These are phyloP conservation scores for Candida railenensis DNA, from an alignment of 805 yeast species.

Conservation along the genomic window DNA sequence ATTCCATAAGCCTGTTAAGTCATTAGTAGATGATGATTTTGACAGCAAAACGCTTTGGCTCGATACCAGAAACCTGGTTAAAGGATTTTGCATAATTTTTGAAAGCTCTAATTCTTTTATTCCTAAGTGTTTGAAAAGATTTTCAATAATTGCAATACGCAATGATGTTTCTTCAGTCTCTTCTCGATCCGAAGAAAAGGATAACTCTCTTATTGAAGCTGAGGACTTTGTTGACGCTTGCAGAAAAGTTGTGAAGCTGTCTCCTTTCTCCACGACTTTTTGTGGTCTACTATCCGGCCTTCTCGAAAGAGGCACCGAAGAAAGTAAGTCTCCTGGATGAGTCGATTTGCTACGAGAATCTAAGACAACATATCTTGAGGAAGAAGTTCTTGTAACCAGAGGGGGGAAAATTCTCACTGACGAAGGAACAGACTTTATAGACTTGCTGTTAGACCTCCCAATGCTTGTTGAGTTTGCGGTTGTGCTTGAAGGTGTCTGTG, in stretches of 20 bases:
- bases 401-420: background rate
- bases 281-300: conserved; percentile 16
- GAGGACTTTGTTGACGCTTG: conserved; percentile 4
- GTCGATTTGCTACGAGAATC: conserved; percentile 52
- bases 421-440: background rate
- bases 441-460: background rate
- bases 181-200: conserved; percentile 56
- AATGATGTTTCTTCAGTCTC: conserved; percentile 70
- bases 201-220: conserved; percentile 22
- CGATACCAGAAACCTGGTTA: background rate
- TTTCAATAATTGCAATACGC: conserved; percentile 66
- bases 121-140: conserved; percentile 68
- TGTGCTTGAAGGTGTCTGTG: background rate
- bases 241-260: conserved; percentile 11
- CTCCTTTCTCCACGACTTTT: conserved; percentile 10
- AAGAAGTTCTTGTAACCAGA: background rate
- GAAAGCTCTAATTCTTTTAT: conserved; percentile 33
- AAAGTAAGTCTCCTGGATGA: conserved; percentile 83
- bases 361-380: conserved; percentile 42
- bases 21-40: conserved; percentile 22
- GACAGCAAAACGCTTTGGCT: background rate
- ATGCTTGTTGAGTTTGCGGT: background rate
- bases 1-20: conserved; percentile 20
- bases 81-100: conserved; percentile 6
- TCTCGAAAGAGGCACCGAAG: conserved; percentile 73